Evolutionary conservation across 1,139 yeast genomes (phyloP).

Genomic region (Geotrichum klebahnii): DNA sequence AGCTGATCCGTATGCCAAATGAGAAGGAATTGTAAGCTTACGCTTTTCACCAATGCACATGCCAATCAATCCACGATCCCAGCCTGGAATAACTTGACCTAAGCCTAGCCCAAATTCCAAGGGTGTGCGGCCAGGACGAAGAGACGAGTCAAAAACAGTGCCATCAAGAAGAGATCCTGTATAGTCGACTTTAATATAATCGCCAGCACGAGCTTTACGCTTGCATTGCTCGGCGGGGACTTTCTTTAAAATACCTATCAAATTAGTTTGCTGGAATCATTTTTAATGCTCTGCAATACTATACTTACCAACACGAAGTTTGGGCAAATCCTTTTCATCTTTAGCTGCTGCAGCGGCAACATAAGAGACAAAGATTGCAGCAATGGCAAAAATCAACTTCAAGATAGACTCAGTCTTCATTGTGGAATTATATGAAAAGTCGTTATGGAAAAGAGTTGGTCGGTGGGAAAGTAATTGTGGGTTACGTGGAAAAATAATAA

Average conservation of each 20-base stretch:
- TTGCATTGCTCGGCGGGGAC: slow-evolving; percentile 52
- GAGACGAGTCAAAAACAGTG: slow-evolving; percentile 70
- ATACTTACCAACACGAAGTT: slow-evolving; percentile 31
- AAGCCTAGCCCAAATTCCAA: slow-evolving; percentile 64
- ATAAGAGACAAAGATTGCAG: slow-evolving; percentile 21
- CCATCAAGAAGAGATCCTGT: slow-evolving; percentile 67
- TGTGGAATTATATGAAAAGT: neutral
- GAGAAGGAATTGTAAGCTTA: slow-evolving; percentile 69
- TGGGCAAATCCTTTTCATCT: slow-evolving; percentile 29
- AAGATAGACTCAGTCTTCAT: slow-evolving; percentile 10
- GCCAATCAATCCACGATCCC: slow-evolving; percentile 77
- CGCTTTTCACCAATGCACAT: slow-evolving; percentile 90
- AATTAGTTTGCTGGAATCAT: neutral
- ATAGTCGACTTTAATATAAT: slow-evolving; percentile 67
- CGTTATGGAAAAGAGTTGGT: neutral
- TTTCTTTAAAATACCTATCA: slow-evolving; percentile 47
- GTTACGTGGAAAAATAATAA: neutral
- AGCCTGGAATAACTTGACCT: slow-evolving; percentile 77
- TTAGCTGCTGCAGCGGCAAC: slow-evolving; percentile 25
- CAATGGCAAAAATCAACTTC: slow-evolving; percentile 22
- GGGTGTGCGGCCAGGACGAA: slow-evolving; percentile 55
- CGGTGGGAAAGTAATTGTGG: neutral
- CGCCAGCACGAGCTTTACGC: slow-evolving; percentile 58
- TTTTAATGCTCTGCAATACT: neutral
- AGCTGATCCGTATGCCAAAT: slow-evolving; percentile 63